Evolutionary conservation across 495 filamentous ascomycete species (phyloP).

Genomic region (Talaromyces borbonicus): DNA sequence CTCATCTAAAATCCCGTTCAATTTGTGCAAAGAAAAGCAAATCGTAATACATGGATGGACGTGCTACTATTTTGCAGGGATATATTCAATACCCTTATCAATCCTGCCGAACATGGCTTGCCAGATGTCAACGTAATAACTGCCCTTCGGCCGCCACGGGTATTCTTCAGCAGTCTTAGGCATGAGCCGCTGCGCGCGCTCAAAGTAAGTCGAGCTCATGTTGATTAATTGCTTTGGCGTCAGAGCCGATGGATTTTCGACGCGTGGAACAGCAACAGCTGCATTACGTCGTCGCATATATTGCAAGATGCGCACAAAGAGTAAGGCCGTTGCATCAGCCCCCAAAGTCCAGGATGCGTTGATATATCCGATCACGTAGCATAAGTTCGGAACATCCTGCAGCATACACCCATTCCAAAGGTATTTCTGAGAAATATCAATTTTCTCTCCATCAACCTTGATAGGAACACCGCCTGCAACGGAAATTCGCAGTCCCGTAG

Average conservation of each 20-base stretch:
- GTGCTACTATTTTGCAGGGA: background rate
- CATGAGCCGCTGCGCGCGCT: slow-evolving; percentile 1
- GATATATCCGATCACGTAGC: slow-evolving; percentile 47
- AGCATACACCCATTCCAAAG: slow-evolving; percentile 54
- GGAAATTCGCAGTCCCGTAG: slow-evolving; percentile 56
- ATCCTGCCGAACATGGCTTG: slow-evolving; percentile 6
- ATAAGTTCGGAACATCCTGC: slow-evolving; percentile 47
- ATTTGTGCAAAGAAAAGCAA: no score
- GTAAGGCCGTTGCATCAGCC: slow-evolving; percentile 41
- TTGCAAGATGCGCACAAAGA: slow-evolving; percentile 35
- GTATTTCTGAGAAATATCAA: slow-evolving; percentile 36
- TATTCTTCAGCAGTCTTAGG: slow-evolving; percentile 7
- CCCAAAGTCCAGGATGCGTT: slow-evolving; percentile 53
- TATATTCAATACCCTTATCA: slow-evolving; percentile 9
- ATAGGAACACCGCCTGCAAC: slow-evolving; percentile 42
- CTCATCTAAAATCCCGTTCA: no score
- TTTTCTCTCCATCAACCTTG: slow-evolving; percentile 43
- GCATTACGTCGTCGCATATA: slow-evolving; percentile 28
- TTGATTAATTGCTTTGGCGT: slow-evolving; percentile 14
- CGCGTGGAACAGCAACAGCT: slow-evolving; percentile 17
- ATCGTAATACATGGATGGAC: background rate
- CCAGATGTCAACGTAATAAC: slow-evolving; percentile 7
- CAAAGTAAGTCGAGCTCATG: slow-evolving; percentile 9
- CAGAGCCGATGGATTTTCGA: slow-evolving; percentile 17
- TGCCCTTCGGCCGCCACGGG: slow-evolving; percentile 6